A percentile compares a stretch with the other conserved stretches of the same genome.
Evolutionary conservation across 805 yeast species (phyloP).

Genomic region (Wickerhamiella siamensis): DNA sequence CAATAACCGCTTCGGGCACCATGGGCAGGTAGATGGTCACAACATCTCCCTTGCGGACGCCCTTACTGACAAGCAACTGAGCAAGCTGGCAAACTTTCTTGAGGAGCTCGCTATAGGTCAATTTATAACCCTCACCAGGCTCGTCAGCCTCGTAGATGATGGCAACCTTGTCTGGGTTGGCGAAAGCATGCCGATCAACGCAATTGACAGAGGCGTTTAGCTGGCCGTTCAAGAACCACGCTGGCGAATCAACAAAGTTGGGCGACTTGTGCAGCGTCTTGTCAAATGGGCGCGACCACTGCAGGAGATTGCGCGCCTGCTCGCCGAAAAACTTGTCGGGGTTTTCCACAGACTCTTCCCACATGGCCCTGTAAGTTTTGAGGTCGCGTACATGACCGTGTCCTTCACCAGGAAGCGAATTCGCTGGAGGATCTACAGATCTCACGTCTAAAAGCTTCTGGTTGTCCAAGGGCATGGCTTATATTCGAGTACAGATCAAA

Average conservation of each 20-base stretch:
- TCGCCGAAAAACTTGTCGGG: slow-evolving; percentile 74
- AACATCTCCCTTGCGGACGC: slow-evolving; percentile 86
- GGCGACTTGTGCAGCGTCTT: slow-evolving; percentile 28
- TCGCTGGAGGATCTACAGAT: slow-evolving; percentile 16
- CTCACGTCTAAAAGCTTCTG: slow-evolving; percentile 19
- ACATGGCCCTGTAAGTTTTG: slow-evolving; percentile 55
- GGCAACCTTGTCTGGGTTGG: slow-evolving; percentile 59
- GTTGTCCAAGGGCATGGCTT: slow-evolving; percentile 17
- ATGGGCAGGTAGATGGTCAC: slow-evolving; percentile 95
- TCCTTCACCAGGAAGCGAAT: slow-evolving; percentile 16
- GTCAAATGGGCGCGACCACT: slow-evolving; percentile 70
- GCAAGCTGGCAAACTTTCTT: slow-evolving; percentile 78
- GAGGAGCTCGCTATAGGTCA: slow-evolving; percentile 78
- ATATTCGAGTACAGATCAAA: not conserved
- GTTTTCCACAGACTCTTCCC: slow-evolving; percentile 59
- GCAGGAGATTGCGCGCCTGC: slow-evolving; percentile 53
- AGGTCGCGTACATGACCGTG: slow-evolving; percentile 35
- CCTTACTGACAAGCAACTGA: slow-evolving; percentile 66
- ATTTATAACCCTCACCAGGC: slow-evolving; percentile 50
- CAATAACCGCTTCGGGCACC: slow-evolving; percentile 91
- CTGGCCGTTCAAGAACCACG: slow-evolving; percentile 92
- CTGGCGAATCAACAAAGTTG: slow-evolving; percentile 30
- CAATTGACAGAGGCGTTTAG: slow-evolving; percentile 87
- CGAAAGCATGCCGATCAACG: slow-evolving; percentile 89
- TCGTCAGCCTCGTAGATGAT: slow-evolving; percentile 88